Percentiles rank a stretch among this genome's conserved stretches.
Conservation (phyloP, 805 yeast species). For the Wickerhamomyces ciferrii region DNA sequence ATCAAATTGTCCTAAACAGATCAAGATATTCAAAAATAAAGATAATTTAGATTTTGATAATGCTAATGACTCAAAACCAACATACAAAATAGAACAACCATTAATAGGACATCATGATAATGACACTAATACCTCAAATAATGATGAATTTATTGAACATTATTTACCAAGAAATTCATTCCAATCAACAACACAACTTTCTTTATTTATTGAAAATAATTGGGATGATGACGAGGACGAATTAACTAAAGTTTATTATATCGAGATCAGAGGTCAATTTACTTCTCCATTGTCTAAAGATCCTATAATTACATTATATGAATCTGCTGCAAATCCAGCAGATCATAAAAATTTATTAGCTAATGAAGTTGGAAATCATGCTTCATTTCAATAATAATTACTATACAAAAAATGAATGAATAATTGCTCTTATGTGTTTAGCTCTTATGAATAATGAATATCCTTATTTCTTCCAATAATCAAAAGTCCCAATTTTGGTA, state of each 20-base stretch:
- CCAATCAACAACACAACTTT: conserved; percentile 61
- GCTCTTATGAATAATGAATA: not conserved
- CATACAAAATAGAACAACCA: conserved; percentile 58
- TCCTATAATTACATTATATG: conserved; percentile 77
- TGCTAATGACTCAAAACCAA: conserved; percentile 41
- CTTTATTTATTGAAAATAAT: conserved; percentile 64
- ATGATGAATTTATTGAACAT: conserved; percentile 69
- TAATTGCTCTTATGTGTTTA: too few relatives aligned
- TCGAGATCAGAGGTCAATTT: conserved; percentile 77
- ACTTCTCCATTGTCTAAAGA: conserved; percentile 47
- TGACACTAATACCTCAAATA: conserved; percentile 30
- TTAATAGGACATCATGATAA: conserved; percentile 38
- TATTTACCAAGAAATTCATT: conserved; percentile 70
- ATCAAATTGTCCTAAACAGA: conserved; percentile 59
- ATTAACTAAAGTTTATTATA: conserved; percentile 50
- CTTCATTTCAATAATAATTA: conserved; percentile 6
- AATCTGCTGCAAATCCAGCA: conserved; percentile 87
- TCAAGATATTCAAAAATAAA: conserved; percentile 71
- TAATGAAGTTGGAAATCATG: conserved; percentile 13
- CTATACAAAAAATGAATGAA: too few relatives aligned
- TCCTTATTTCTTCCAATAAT: not conserved
- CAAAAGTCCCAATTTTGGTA: not conserved
- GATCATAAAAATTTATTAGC: conserved; percentile 55
- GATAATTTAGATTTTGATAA: conserved; percentile 69
- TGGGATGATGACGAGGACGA: conserved; percentile 61